phyloP scores from a whole-genome alignment of 2,329 filamentous ascomycete genomes.

The Diaporthe longicolla region DNA sequence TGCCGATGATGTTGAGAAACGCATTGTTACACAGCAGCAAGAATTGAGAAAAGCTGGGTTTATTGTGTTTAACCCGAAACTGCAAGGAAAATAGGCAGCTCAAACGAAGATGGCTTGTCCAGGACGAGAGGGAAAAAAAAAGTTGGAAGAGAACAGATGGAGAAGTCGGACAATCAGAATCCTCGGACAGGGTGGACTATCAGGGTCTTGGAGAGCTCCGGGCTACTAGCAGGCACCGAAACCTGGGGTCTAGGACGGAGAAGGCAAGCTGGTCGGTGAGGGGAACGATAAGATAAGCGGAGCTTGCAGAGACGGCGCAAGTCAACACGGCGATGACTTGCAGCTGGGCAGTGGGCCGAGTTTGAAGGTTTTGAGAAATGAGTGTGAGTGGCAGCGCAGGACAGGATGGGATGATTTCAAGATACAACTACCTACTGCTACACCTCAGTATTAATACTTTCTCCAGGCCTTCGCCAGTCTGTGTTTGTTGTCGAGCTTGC shows the following conservation, averaged over 20 bases:
- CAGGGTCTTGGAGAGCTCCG: constrained; percentile 40
- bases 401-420: background rate
- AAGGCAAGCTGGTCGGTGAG: constrained; percentile 20
- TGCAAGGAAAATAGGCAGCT: constrained; percentile 32
- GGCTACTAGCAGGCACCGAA: constrained; percentile 35
- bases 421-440: background rate
- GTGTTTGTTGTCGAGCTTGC: constrained; percentile 17
- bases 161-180: constrained; percentile 16
- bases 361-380: constrained; percentile 10
- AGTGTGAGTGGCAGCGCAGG: background rate
- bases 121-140: constrained; percentile 32
- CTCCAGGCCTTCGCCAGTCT: background rate
- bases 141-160: constrained; percentile 35
- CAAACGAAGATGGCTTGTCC: constrained; percentile 23
- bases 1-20: constrained; percentile 66
- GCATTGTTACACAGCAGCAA: constrained; percentile 61
- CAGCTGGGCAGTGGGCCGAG: background rate
- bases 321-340: too few relatives aligned
- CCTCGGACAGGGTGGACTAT: constrained; percentile 33
- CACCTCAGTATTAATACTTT: constrained; percentile 6
- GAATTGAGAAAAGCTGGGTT: background rate
- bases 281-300: constrained; percentile 38
- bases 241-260: constrained; percentile 37
- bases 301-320: background rate
- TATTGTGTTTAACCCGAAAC: constrained; percentile 6